phyloP scores from a whole-genome alignment of 148 eudicot genomes.

The Heliamphora exappendiculata region DNA sequence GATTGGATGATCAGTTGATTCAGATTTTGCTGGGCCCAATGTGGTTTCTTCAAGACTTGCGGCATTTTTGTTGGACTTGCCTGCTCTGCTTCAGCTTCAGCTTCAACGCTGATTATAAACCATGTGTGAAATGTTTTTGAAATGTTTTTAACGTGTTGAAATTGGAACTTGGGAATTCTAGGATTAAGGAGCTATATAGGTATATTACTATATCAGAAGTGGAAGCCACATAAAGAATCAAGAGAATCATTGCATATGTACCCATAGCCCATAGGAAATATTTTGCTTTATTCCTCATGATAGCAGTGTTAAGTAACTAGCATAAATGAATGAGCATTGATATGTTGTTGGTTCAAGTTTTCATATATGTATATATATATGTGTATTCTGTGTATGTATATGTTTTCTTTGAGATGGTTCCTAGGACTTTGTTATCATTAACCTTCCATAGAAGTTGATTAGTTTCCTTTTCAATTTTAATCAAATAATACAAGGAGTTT shows the following conservation, averaged over 20 bases:
- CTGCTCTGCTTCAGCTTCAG: constrained; percentile 3
- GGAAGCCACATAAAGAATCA: neutral
- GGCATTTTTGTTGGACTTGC: neutral
- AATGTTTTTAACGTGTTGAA: too few species aligned
- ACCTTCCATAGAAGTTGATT: too few species aligned
- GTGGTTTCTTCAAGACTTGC: neutral
- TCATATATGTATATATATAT: too few species aligned
- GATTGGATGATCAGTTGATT: constrained; percentile 24
- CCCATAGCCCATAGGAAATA: too few species aligned
- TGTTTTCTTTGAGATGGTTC: too few species aligned
- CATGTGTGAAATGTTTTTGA: neutral
- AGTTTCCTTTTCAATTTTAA: too few species aligned
- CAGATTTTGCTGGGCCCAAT: neutral
- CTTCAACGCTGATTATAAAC: neutral
- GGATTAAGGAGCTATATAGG: neutral
- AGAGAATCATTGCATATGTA: neutral
- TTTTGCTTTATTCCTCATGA: too few species aligned
- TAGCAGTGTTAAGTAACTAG: neutral
- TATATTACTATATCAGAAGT: neutral
- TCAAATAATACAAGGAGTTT: too few species aligned
- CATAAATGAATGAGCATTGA: neutral
- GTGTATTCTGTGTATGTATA: too few species aligned
- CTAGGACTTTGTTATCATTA: too few species aligned
- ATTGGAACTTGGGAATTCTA: too few species aligned
- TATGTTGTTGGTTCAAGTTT: neutral